Evolutionary conservation across 192 early-diverging fungal genomes (phyloP).

Genomic region (Coemansia aciculifera): DNA sequence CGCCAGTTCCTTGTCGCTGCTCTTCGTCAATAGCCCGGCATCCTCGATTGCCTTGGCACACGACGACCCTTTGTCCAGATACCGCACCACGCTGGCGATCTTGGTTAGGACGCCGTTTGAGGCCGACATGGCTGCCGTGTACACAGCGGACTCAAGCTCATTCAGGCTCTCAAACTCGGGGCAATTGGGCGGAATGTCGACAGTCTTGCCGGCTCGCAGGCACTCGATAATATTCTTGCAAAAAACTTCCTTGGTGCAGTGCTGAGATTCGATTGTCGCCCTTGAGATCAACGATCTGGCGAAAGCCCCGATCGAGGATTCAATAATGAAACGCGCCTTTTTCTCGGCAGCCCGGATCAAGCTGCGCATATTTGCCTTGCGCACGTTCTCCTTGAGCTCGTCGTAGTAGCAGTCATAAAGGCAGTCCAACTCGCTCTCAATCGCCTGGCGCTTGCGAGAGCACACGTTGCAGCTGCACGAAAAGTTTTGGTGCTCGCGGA

Average conservation of each 20-base stretch:
- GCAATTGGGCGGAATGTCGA: conserved; percentile 14
- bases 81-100: neutral
- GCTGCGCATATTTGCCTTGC: conserved; percentile 31
- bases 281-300: conserved; percentile 16
- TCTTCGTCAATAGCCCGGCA: conserved; percentile 7
- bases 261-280: neutral
- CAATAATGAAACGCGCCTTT: conserved; percentile 20
- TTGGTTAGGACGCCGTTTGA: neutral
- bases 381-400: conserved; percentile 36
- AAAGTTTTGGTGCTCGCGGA: conserved; percentile 52
- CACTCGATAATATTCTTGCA: conserved; percentile 16
- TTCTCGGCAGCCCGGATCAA: conserved; percentile 17
- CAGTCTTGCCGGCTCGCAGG: conserved; percentile 2
- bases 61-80: conserved; percentile 2
- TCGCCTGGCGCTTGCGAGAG: conserved; percentile 49
- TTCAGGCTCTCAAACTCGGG: conserved; percentile 13
- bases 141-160: conserved; percentile 17
- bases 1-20: conserved; percentile 10
- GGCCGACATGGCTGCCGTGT: conserved; percentile 12
- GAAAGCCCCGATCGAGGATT: conserved; percentile 22
- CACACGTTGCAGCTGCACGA: conserved; percentile 51
- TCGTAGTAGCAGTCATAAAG: conserved; percentile 50
- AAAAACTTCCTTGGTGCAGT: conserved; percentile 7
- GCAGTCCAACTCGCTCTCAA: conserved; percentile 45
- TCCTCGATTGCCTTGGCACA: conserved; percentile 3